phyloP scores from a whole-genome alignment of 768 basidiomycete species.

The Mycena indigotica region DNA sequence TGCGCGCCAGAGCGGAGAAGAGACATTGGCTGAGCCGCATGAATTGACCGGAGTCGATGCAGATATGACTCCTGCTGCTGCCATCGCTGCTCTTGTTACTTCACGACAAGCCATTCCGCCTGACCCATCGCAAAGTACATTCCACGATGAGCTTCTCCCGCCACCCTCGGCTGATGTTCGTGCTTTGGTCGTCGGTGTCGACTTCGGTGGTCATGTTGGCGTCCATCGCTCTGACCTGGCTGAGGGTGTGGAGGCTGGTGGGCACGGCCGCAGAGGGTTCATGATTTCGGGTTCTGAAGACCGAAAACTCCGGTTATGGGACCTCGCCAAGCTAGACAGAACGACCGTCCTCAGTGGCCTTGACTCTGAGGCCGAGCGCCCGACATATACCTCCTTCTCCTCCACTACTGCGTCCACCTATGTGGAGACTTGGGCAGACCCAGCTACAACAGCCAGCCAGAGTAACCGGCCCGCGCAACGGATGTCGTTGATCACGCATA shows the following conservation, averaged over 20 bases:
- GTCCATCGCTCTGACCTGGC: conserved; percentile 55
- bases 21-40: conserved; percentile 56
- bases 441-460: conserved; percentile 45
- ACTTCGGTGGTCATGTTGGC: conserved; percentile 72
- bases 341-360: conserved; percentile 80
- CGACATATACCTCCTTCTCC: conserved; percentile 61
- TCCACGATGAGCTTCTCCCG: conserved; percentile 38
- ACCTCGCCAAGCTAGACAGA: conserved; percentile 69
- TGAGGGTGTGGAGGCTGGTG: conserved; percentile 41
- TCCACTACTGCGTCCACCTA: conserved; percentile 52
- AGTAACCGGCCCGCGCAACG: conserved; percentile 73
- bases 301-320: conserved; percentile 85
- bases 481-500: conserved; percentile 76
- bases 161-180: conserved; percentile 68
- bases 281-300: conserved; percentile 91
- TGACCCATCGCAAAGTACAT: conserved; percentile 37
- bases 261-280: conserved; percentile 59
- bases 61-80: conserved; percentile 65
- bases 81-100: conserved; percentile 81
- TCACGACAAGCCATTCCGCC: conserved; percentile 48
- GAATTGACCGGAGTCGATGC: conserved; percentile 56
- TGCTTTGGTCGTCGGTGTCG: conserved; percentile 68
- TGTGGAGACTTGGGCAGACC: conserved; percentile 64
- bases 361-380: conserved; percentile 74
- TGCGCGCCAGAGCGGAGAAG: conserved; percentile 50